Conservation (phyloP, 1,284 basidiomycete species). For the Singerocomus inundabilis region DNA sequence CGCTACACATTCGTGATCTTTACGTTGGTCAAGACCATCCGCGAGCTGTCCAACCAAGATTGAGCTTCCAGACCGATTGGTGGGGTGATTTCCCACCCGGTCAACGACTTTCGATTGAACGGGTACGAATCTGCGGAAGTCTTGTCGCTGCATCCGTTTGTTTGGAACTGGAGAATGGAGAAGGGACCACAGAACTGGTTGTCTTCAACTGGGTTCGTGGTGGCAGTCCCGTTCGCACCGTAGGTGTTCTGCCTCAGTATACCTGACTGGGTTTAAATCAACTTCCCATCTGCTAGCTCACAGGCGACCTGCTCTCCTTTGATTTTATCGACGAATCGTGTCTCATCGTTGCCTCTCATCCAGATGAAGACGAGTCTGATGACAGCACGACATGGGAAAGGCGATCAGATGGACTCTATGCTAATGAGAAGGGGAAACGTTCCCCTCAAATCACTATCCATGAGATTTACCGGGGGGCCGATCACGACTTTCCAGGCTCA, state of each 20-base stretch:
- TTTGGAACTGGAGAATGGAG: constrained; percentile 33
- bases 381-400: constrained; percentile 33
- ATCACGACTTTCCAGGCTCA: constrained; percentile 9
- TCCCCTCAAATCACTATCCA: constrained; percentile 31
- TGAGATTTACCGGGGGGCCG: constrained; percentile 20
- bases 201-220: constrained; percentile 33
- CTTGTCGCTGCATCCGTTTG: constrained; percentile 30
- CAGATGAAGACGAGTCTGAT: constrained; percentile 35
- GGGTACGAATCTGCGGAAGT: constrained; percentile 30
- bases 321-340: constrained; percentile 31
- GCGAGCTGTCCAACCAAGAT: constrained; percentile 25
- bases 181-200: constrained; percentile 32
- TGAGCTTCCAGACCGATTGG: constrained; percentile 35
- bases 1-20: constrained; percentile 33
- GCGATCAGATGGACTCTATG: constrained; percentile 32
- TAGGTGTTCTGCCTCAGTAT: constrained; percentile 11
- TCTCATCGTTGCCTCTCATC: constrained; percentile 29
- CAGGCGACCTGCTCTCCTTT: constrained; percentile 34
- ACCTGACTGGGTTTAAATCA: background rate
- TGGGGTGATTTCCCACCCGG: constrained; percentile 34
- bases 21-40: constrained; percentile 27
- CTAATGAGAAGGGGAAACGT: constrained; percentile 31
- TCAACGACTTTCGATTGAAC: constrained; percentile 33
- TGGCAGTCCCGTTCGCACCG: constrained; percentile 28
- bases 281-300: constrained; percentile 20